Percentiles rank a stretch among this genome's conserved stretches.
These are phyloP conservation scores for Fragilariopsis cylindrus DNA, from an alignment of 108 stramenopile species.

Conservation along the genomic window DNA sequence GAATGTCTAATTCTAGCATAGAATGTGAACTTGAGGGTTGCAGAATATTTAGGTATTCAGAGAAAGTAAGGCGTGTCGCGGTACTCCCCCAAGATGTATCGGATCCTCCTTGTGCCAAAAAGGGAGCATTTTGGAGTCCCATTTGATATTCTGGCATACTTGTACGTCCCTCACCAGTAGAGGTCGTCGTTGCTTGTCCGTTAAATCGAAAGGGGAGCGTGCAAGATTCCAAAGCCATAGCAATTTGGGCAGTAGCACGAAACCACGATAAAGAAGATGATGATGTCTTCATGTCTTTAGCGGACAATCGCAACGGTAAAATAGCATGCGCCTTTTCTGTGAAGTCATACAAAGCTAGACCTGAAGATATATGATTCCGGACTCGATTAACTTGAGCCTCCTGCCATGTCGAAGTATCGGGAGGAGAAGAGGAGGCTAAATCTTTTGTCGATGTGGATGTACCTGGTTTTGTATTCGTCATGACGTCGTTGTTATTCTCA, in stretches of 20 bases:
- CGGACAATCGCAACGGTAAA: conserved; percentile 45
- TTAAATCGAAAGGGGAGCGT: conserved; percentile 64
- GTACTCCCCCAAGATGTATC: conserved; percentile 52
- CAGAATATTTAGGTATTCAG: conserved; percentile 61
- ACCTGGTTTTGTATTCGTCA: not conserved
- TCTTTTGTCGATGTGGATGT: conserved; percentile 1
- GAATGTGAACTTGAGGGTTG: conserved; percentile 55
- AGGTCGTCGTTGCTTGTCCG: not conserved
- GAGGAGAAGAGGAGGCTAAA: not conserved
- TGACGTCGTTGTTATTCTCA: conserved; percentile 3
- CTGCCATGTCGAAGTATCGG: conserved; percentile 29
- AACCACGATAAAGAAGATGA: conserved; percentile 30
- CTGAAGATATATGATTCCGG: conserved; percentile 48
- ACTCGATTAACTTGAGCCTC: conserved; percentile 46
- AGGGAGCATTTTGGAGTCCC: conserved; percentile 39
- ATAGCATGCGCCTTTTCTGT: conserved; percentile 56
- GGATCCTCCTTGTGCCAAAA: conserved; percentile 38
- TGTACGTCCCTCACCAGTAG: not conserved
- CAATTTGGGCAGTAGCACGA: conserved; percentile 57
- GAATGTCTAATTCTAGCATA: conserved; percentile 65
- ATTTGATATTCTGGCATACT: conserved; percentile 11
- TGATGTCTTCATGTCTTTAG: not conserved
- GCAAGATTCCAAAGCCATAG: conserved; percentile 68
- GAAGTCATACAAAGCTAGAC: conserved; percentile 63
- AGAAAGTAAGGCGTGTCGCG: conserved; percentile 50